Evolutionary conservation across 2,329 filamentous ascomycete species (phyloP).

Genomic region (Berkeleyomyces rouxiae): DNA sequence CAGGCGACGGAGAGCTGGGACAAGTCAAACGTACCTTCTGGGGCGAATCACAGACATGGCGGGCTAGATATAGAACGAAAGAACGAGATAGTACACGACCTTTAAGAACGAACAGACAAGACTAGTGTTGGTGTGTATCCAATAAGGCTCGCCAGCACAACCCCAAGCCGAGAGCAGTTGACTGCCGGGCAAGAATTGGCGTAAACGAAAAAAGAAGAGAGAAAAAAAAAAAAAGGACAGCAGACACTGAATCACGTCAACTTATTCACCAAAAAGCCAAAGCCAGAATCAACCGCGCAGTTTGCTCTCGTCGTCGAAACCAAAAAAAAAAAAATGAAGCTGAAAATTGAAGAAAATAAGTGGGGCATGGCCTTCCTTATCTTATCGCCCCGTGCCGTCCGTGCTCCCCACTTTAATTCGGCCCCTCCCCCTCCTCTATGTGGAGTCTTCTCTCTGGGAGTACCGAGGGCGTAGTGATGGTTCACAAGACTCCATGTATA

Average conservation of each 20-base stretch:
- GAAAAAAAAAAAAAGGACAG: background rate
- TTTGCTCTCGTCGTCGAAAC: background rate
- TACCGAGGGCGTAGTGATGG: background rate
- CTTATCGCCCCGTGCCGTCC: background rate
- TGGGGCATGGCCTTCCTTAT: background rate
- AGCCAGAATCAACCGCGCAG: too few species aligned
- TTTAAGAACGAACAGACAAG: background rate
- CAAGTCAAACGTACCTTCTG: constrained; percentile 4
- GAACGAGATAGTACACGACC: background rate
- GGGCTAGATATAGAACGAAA: background rate
- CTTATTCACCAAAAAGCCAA: too few species aligned
- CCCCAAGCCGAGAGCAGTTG: too few species aligned
- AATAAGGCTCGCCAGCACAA: too few species aligned
- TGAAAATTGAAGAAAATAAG: background rate
- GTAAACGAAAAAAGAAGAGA: background rate
- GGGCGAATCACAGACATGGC: constrained; percentile 13
- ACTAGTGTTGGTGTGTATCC: too few species aligned
- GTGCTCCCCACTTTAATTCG: background rate
- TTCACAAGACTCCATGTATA: background rate
- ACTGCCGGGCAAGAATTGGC: background rate
- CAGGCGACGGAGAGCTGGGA: too few species aligned
- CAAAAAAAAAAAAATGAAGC: background rate
- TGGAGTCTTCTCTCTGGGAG: background rate
- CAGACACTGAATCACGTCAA: too few species aligned
- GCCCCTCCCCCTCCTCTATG: background rate